Percentiles rank a stretch among this genome's conserved stretches.
phyloP scores from a whole-genome alignment of 352 stramenopile species.

The Elongisporangium prolatum region DNA sequence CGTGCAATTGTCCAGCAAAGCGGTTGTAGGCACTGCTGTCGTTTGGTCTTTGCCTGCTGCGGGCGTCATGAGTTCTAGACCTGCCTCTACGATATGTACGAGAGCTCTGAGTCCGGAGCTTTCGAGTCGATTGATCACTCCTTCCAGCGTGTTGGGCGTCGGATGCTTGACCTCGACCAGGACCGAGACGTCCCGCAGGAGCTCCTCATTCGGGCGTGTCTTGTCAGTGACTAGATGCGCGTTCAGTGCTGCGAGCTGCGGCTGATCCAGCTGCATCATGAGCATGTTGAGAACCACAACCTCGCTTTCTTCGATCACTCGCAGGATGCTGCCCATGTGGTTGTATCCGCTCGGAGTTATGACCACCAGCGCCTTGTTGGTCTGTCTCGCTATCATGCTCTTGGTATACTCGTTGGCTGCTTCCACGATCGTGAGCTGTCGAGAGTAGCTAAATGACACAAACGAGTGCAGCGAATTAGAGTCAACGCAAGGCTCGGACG shows the following conservation, averaged over 20 bases:
- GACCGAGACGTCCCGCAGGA: slow-evolving; percentile 45
- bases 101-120: slow-evolving; percentile 8
- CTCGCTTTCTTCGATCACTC: slow-evolving; percentile 33
- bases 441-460: slow-evolving; percentile 50
- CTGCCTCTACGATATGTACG: slow-evolving; percentile 17
- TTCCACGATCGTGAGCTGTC: slow-evolving; percentile 62
- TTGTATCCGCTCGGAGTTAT: slow-evolving; percentile 43
- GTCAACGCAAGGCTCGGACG: neutral
- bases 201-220: slow-evolving; percentile 14
- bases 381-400: slow-evolving; percentile 22
- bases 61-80: slow-evolving; percentile 12
- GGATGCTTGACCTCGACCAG: slow-evolving; percentile 39
- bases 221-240: slow-evolving; percentile 6
- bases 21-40: slow-evolving; percentile 28
- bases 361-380: slow-evolving; percentile 39
- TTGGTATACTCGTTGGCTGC: slow-evolving; percentile 65
- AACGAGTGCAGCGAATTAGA: neutral
- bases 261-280: slow-evolving; percentile 43
- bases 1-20: slow-evolving; percentile 61
- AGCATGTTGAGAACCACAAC: slow-evolving; percentile 30
- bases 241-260: slow-evolving; percentile 25
- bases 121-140: slow-evolving; percentile 16
- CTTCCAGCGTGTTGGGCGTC: slow-evolving; percentile 20
- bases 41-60: neutral
- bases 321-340: slow-evolving; percentile 41